Conservation (phyloP, 2,329 filamentous ascomycete species). For the Colletotrichum chlorophyti region DNA sequence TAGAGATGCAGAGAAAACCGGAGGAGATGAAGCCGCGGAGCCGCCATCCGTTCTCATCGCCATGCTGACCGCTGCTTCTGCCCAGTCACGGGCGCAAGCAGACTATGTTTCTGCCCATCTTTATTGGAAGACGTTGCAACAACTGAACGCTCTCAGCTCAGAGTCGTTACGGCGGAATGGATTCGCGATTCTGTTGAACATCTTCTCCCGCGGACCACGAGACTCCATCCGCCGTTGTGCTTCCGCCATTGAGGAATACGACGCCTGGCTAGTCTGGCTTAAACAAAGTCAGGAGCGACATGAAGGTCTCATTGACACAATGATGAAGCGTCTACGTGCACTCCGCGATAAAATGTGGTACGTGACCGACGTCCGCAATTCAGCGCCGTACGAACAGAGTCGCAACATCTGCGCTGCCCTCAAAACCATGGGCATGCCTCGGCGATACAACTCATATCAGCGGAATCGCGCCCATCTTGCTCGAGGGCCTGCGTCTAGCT, state of each 20-base stretch:
- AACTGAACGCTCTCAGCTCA: constrained; percentile 69
- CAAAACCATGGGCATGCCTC: constrained; percentile 83
- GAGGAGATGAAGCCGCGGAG: constrained; percentile 14
- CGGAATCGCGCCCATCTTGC: constrained; percentile 55
- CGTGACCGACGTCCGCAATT: constrained; percentile 90
- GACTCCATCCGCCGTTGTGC: constrained; percentile 74
- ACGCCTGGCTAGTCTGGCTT: constrained; percentile 83
- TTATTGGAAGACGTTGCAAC: constrained; percentile 83
- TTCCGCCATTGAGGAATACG: constrained; percentile 78
- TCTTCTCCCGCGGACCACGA: constrained; percentile 75
- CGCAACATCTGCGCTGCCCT: constrained; percentile 85
- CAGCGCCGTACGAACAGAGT: constrained; percentile 85
- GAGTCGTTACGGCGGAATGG: constrained; percentile 70
- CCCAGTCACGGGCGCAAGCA: constrained; percentile 77
- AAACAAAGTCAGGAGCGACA: constrained; percentile 83
- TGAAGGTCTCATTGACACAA: constrained; percentile 74
- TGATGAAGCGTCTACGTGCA: constrained; percentile 76
- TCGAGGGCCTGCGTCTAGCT: constrained; percentile 59
- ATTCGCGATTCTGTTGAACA: constrained; percentile 74
- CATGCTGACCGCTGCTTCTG: constrained; percentile 79
- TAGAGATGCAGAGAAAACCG: constrained; percentile 28
- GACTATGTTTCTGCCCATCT: constrained; percentile 86
- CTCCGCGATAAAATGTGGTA: constrained; percentile 99
- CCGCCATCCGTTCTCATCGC: constrained; percentile 61
- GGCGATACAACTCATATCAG: constrained; percentile 60